These are phyloP conservation scores for Haemoproteus tartakovskyi DNA, from an alignment of 169 alveolate genomes.

Conservation along the genomic window DNA sequence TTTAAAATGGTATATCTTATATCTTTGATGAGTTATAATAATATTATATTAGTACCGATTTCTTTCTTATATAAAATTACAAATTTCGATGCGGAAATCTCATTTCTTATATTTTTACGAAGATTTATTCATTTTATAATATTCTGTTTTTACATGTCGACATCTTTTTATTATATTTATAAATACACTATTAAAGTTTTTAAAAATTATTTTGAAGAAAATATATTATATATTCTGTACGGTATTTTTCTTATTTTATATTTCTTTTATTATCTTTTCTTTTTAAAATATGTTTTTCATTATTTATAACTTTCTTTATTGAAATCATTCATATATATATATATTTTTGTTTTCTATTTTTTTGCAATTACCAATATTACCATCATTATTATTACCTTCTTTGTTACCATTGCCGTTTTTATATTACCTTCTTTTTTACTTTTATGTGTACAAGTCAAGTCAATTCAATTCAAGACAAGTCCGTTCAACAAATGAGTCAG, in stretches of 20 bases:
- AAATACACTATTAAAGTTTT: constrained; percentile 23
- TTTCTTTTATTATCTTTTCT: constrained; percentile 13
- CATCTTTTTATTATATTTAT: constrained; percentile 40
- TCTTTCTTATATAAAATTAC: constrained; percentile 23
- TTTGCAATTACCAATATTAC: no score
- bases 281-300: constrained; percentile 12
- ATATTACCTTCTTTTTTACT: no score
- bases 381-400: no score
- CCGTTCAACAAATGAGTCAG: no score
- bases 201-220: constrained; percentile 13
- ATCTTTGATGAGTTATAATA: constrained; percentile 47
- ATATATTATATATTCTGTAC: constrained; percentile 12
- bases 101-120: background rate
- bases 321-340: no score
- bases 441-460: no score
- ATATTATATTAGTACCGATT: constrained; percentile 29
- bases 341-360: no score
- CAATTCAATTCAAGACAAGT: no score
- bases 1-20: constrained; percentile 28
- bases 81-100: constrained; percentile 1
- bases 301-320: no score
- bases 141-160: constrained; percentile 13
- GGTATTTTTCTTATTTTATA: constrained; percentile 17
- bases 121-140: constrained; percentile 3
- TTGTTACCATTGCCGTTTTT: no score